These are phyloP conservation scores for Triadica sebifera DNA, from an alignment of 345 rosid genomes.

Conservation along the genomic window DNA sequence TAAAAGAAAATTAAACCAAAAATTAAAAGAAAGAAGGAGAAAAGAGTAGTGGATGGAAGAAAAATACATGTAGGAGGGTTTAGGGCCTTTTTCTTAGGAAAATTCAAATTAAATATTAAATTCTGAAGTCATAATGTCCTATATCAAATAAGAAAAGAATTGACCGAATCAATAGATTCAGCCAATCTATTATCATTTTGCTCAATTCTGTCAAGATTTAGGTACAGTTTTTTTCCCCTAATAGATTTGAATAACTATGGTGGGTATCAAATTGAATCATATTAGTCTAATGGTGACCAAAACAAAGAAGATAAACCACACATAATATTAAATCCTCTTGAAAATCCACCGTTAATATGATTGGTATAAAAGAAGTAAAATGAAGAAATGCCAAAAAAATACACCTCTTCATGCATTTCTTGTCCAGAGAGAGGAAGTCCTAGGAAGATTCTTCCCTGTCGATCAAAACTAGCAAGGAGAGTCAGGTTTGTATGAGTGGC, in stretches of 20 bases:
- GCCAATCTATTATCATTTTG: not conserved
- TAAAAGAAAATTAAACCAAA: not conserved
- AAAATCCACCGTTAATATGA: not conserved
- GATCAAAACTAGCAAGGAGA: conserved; percentile 92
- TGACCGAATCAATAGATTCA: not conserved
- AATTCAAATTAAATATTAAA: not conserved
- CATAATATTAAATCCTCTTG: not conserved
- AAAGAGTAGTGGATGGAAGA: not conserved
- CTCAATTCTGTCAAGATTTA: no score
- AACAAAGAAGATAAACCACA: not conserved
- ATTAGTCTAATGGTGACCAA: not conserved
- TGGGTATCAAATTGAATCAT: no score
- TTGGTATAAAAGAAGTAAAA: not conserved
- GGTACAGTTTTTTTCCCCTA: no score
- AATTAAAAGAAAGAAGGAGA: not conserved
- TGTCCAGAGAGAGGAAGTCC: conserved; percentile 91
- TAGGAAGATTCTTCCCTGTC: conserved; percentile 90
- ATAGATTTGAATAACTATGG: no score
- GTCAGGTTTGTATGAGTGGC: conserved; percentile 86
- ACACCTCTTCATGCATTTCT: conserved; percentile 83
- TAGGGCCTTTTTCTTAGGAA: not conserved
- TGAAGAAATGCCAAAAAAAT: not conserved
- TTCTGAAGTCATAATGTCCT: not conserved
- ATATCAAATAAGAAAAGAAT: not conserved
- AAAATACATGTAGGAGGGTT: not conserved